A percentile compares a stretch with the other conserved stretches of the same genome.
phyloP scores from a whole-genome alignment of 2,329 filamentous ascomycete genomes.

The Aspergillus puulaauensis region DNA sequence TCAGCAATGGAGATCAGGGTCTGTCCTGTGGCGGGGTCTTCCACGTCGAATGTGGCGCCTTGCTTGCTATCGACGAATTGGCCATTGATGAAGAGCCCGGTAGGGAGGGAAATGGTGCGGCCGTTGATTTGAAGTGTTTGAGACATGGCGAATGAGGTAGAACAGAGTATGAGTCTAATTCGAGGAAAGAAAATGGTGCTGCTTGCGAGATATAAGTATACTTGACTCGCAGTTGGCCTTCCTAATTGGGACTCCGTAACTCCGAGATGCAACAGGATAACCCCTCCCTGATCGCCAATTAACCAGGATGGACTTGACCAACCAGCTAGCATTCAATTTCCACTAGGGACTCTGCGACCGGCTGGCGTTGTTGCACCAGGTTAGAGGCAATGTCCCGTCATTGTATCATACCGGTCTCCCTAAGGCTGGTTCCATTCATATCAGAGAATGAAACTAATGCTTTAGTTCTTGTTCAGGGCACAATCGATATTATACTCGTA shows the following conservation, averaged over 20 bases:
- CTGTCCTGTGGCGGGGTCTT: slow-evolving; percentile 6
- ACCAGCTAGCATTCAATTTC: too few species aligned
- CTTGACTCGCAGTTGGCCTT: neutral
- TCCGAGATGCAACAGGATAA: neutral
- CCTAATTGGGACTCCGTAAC: neutral
- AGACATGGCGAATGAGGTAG: neutral
- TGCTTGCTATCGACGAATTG: neutral
- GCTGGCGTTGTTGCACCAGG: too few species aligned
- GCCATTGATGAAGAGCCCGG: neutral
- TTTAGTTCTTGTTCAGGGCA: too few species aligned
- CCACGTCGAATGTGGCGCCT: neutral
- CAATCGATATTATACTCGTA: too few species aligned
- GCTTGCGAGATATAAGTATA: neutral
- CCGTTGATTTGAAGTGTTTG: neutral
- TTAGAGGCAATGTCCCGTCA: too few species aligned
- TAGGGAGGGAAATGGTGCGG: neutral
- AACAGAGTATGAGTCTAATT: too few species aligned
- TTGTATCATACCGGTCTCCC: too few species aligned
- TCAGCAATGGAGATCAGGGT: slow-evolving; percentile 29
- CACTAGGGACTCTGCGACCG: too few species aligned
- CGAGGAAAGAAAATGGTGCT: neutral
- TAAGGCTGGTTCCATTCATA: too few species aligned
- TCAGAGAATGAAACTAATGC: too few species aligned
- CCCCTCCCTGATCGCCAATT: too few species aligned
- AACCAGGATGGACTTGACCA: too few species aligned